These are phyloP conservation scores for Heteromeles arbutifolia DNA, from an alignment of 306 rosid species.

Conservation along the genomic window DNA sequence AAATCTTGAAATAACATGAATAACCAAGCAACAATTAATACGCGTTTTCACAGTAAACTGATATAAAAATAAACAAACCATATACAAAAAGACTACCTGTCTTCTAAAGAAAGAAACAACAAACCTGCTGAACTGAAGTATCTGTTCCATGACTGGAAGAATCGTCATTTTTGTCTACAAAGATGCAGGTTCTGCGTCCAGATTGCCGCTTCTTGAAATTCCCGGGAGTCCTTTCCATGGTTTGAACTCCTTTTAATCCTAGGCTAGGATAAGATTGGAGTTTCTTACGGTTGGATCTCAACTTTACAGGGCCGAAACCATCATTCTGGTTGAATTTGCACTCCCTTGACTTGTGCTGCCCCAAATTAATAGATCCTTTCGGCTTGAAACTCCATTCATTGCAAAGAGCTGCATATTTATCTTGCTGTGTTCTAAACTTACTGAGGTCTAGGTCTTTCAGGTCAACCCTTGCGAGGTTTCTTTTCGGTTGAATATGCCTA, in stretches of 20 bases:
- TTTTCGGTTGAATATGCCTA: neutral
- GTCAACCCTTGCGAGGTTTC: slow-evolving; percentile 12
- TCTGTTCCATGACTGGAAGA: slow-evolving; percentile 23
- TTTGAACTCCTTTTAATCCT: slow-evolving; percentile 10
- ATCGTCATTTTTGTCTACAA: slow-evolving; percentile 16
- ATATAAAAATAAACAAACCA: neutral
- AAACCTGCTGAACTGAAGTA: slow-evolving; percentile 54
- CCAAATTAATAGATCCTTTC: slow-evolving; percentile 22
- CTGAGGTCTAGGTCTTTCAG: slow-evolving; percentile 25
- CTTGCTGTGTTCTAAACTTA: slow-evolving; percentile 6
- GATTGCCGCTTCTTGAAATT: slow-evolving; percentile 13
- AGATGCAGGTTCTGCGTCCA: slow-evolving; percentile 20
- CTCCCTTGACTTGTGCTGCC: slow-evolving; percentile 18
- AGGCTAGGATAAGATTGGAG: slow-evolving; percentile 21
- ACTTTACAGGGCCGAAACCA: slow-evolving; percentile 20
- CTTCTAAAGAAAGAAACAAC: neutral
- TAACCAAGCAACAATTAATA: neutral
- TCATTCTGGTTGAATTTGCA: slow-evolving; percentile 23
- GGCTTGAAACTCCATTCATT: slow-evolving; percentile 45
- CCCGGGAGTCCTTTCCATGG: slow-evolving; percentile 11
- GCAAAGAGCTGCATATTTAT: slow-evolving; percentile 37
- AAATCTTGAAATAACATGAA: neutral
- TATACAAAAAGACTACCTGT: neutral
- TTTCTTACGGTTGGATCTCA: slow-evolving; percentile 28
- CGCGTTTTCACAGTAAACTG: neutral